Conservation (phyloP, 192 early-diverging fungal genomes). For the Mortierella antarctica region DNA sequence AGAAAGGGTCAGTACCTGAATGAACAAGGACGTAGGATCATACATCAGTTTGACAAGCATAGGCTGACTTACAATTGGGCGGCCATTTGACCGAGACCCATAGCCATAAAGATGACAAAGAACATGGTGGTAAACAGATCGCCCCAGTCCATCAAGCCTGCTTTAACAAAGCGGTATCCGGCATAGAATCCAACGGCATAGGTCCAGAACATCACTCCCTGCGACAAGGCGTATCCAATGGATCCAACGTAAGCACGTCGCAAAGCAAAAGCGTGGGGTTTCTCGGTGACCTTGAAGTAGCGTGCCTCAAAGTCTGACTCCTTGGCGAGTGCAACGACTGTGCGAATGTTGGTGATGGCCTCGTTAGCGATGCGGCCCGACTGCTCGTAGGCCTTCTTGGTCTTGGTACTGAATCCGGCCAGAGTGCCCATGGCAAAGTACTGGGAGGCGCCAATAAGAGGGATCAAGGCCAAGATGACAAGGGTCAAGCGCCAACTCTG, state of each 20-base stretch:
- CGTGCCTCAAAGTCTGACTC: slow-evolving; percentile 48
- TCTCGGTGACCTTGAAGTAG: slow-evolving; percentile 56
- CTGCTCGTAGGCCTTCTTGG: slow-evolving; percentile 72
- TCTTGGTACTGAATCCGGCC: slow-evolving; percentile 56
- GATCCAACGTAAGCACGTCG: slow-evolving; percentile 54
- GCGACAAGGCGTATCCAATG: slow-evolving; percentile 63
- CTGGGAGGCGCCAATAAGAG: slow-evolving; percentile 73
- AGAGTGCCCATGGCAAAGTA: slow-evolving; percentile 69
- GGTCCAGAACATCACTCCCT: slow-evolving; percentile 65
- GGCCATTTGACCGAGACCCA: slow-evolving; percentile 68
- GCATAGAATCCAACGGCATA: slow-evolving; percentile 69
- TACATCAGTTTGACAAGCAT: neutral
- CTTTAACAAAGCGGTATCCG: slow-evolving; percentile 60
- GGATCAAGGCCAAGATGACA: slow-evolving; percentile 73
- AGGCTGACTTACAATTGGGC: slow-evolving; percentile 56
- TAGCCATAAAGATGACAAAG: slow-evolving; percentile 72
- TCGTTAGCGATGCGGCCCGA: slow-evolving; percentile 84
- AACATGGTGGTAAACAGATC: slow-evolving; percentile 59
- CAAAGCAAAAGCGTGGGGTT: slow-evolving; percentile 56
- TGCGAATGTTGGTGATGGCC: slow-evolving; percentile 85
- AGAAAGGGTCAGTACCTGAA: slow-evolving; percentile 75
- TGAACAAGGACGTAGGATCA: slow-evolving; percentile 75
- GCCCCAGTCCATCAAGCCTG: slow-evolving; percentile 8
- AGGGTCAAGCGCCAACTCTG: slow-evolving; percentile 71
- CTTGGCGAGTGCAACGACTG: slow-evolving; percentile 81